Evolutionary conservation across 2,329 filamentous ascomycete genomes (phyloP).

Genomic region (Colletotrichum falcatum): DNA sequence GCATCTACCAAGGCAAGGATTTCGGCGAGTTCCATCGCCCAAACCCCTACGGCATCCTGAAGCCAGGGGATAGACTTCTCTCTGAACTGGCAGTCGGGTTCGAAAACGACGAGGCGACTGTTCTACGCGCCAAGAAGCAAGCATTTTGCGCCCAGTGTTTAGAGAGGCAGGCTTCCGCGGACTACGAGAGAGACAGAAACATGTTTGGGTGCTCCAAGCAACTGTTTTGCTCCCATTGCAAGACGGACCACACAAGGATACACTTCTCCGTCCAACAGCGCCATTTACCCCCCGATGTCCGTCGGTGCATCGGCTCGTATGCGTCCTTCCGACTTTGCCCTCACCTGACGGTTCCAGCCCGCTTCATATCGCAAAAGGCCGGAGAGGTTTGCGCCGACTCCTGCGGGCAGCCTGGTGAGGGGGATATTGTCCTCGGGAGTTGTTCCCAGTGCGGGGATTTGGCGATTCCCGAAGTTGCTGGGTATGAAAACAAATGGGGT

Average conservation of each 20-base stretch:
- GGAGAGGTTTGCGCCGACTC: neutral
- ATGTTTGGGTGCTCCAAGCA: fast-evolving
- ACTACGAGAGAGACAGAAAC: neutral
- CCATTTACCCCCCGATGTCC: neutral
- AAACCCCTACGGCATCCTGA: too few relatives aligned
- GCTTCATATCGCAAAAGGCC: neutral
- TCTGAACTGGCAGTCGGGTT: too few relatives aligned
- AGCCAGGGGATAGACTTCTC: too few relatives aligned
- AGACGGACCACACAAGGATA: fast-evolving
- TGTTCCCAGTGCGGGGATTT: neutral
- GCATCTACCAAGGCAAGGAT: neutral
- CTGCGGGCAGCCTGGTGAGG: fast-evolving
- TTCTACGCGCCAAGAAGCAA: neutral
- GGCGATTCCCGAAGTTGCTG: neutral
- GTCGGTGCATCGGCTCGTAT: neutral
- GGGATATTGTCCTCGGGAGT: fast-evolving
- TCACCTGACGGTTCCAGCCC: neutral
- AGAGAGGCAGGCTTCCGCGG: neutral
- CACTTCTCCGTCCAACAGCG: neutral
- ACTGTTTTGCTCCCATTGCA: neutral
- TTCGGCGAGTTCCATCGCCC: neutral
- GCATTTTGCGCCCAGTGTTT: neutral
- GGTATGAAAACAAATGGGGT: too few relatives aligned
- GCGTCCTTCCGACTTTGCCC: neutral
- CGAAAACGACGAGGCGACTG: too few relatives aligned